Percentiles rank a stretch among this genome's conserved stretches.
These are phyloP conservation scores for Chondrostereum purpureum DNA, from an alignment of 1,284 basidiomycete species.

Conservation along the genomic window DNA sequence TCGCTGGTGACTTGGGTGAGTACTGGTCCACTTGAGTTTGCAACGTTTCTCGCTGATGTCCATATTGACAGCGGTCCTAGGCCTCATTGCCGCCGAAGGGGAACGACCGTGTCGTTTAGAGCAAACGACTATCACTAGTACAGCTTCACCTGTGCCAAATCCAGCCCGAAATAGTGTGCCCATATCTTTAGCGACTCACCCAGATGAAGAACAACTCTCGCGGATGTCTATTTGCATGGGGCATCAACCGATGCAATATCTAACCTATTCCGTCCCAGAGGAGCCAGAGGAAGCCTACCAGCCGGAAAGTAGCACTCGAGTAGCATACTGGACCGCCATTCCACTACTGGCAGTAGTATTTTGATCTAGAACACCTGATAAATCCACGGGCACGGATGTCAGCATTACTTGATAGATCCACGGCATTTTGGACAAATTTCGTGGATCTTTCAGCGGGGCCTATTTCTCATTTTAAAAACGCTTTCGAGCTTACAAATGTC, in stretches of 20 bases:
- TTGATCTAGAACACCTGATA: too few species aligned
- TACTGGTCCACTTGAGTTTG: not conserved
- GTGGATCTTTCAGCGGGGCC: too few species aligned
- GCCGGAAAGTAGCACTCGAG: not conserved
- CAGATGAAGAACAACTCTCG: not conserved
- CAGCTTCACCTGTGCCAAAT: not conserved
- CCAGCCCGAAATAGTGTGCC: too few species aligned
- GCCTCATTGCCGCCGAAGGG: not conserved
- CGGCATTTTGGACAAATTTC: too few species aligned
- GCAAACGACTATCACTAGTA: not conserved
- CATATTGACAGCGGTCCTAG: not conserved
- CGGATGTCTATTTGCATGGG: not conserved
- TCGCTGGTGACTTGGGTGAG: not conserved
- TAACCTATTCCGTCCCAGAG: not conserved
- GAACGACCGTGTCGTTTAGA: not conserved
- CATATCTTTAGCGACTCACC: too few species aligned
- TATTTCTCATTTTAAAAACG: too few species aligned
- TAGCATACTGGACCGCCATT: not conserved
- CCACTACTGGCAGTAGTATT: too few species aligned
- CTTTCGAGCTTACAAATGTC: too few species aligned
- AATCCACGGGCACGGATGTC: too few species aligned
- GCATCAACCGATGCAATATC: not conserved
- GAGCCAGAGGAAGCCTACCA: not conserved
- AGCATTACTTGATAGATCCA: too few species aligned
- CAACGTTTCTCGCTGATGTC: not conserved